Percentiles rank a stretch among this genome's conserved stretches.
These are phyloP conservation scores for Xanthoparmelia taractica DNA, from an alignment of 495 filamentous ascomycete genomes.

Conservation along the genomic window DNA sequence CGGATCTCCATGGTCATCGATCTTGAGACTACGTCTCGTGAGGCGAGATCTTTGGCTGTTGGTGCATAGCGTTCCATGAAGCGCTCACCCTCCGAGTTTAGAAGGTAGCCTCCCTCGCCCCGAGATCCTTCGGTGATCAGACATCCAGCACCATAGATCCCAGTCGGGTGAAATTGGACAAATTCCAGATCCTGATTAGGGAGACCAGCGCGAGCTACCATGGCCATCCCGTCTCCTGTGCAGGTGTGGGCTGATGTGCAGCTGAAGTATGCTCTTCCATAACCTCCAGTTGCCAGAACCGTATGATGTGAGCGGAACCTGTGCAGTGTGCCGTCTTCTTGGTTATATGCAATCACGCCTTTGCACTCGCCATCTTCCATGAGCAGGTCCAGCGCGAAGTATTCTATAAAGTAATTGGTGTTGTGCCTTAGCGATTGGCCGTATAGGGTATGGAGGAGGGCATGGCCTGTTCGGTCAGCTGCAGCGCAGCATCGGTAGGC, in stretches of 20 bases:
- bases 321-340: conserved; percentile 96
- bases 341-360: conserved; percentile 93
- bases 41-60: conserved; percentile 92
- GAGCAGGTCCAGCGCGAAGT: conserved; percentile 89
- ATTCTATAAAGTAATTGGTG: conserved; percentile 99
- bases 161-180: conserved; percentile 98
- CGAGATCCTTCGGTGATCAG: conserved; percentile 97
- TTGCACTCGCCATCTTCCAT: conserved; percentile 96
- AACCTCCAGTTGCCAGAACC: conserved; percentile 90
- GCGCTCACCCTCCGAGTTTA: conserved; percentile 93
- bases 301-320: conserved; percentile 93
- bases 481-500: conserved; percentile 94
- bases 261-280: conserved; percentile 94
- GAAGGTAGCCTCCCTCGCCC: conserved; percentile 95
- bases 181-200: conserved; percentile 99
- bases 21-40: conserved; percentile 87
- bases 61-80: conserved; percentile 99
- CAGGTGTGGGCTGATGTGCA: conserved; percentile 97
- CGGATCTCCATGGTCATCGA: conserved; percentile 98
- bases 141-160: conserved; percentile 98
- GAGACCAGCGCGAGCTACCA: conserved; percentile 94
- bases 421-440: conserved; percentile 94
- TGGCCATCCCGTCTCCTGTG: conserved; percentile 97
- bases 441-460: conserved; percentile 94
- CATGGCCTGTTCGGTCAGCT: conserved; percentile 92